Evolutionary conservation across 2,329 filamentous ascomycete species (phyloP).

Genomic region (Pseudogymnoascus sp.): DNA sequence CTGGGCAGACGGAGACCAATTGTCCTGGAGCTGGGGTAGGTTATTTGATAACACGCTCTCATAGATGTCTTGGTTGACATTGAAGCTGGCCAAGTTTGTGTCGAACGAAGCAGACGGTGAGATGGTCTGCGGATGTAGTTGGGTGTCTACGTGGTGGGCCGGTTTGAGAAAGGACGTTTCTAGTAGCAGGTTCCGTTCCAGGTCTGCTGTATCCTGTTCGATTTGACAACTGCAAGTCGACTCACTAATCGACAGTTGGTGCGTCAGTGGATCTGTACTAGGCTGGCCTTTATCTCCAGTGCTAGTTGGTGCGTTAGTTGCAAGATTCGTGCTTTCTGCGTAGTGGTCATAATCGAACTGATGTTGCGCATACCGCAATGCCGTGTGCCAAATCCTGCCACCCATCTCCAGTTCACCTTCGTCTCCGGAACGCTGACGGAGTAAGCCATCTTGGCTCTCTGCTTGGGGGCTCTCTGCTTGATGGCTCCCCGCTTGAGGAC

Average conservation of each 20-base stretch:
- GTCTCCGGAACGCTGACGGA: constrained; percentile 1
- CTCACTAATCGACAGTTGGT: constrained; percentile 13
- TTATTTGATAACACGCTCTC: constrained; percentile 17
- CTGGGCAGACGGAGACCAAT: constrained; percentile 27
- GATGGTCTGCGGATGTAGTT: not conserved
- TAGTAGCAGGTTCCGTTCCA: constrained; percentile 18
- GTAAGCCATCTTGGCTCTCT: constrained; percentile 9
- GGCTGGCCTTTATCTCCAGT: constrained; percentile 1
- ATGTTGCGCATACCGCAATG: constrained; percentile 8
- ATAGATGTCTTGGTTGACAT: constrained; percentile 10
- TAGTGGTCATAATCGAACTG: constrained; percentile 3
- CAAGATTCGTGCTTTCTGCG: not conserved
- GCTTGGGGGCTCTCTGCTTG: not conserved
- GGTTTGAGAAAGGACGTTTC: constrained; percentile 16
- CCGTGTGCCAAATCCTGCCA: constrained; percentile 2
- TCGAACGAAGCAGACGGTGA: not conserved
- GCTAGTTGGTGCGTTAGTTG: not conserved
- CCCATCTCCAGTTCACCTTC: constrained; percentile 10
- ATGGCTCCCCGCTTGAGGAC: not conserved
- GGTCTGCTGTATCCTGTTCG: constrained; percentile 16
- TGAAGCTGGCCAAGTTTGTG: constrained; percentile 9
- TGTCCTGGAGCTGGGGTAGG: constrained; percentile 19
- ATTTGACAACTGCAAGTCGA: constrained; percentile 6
- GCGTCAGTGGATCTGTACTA: not conserved
- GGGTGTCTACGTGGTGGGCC: not conserved